Base-by-base conservation (phyloP, 129 eudicot genomes). In the Dittrichia graveolens region DNA sequence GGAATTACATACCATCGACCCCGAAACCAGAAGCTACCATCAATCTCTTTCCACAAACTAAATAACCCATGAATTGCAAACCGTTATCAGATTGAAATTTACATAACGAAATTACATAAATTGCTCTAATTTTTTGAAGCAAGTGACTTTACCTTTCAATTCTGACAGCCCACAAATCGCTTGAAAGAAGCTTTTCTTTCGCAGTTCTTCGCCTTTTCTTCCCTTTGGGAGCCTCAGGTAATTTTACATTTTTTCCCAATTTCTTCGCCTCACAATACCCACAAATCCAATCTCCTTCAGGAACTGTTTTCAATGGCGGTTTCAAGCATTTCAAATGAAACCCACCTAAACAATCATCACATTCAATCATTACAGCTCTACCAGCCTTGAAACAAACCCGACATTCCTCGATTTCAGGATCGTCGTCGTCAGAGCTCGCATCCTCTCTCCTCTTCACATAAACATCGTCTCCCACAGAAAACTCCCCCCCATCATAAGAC, bases 1-100 rank as follows among this genome's bases (percentile, higher is more conserved):
- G 99, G 99, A 73, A 90, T 90, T n/a, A 88, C 74, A 79, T 90
- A 94, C 99, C 99, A 94, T 15, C 79, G 91, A 12, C 83, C 97
- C 42, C 92, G 87, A 72, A 75, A 88, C 97, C 97, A 88, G 38
- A 78, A 94, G 75, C 81, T 88, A 72, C 91, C 96, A 77, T 90
- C 96, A 71, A 86, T 86, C 74, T 94, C 99, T 71, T 85, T 94
- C 97, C 99, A 94, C 55, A 94, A 76, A 71, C 99, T 94, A 61
- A 16, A 15, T 41, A 57, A 35, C 41, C 65, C 37, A 10, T 44
- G 38, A 3, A 70, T 62, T 15, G 43, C 16, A 72, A 38, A 7
- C 54, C 19, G 49, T 8, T 5, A 13, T 12, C 19, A 18, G 9
- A 12, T 11, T n/a, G 14, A 38, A 58, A 47, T 37, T 11, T 24